Evolutionary conservation across 2,329 filamentous ascomycete species (phyloP).

Genomic region (Xylaria hypoxylon): DNA sequence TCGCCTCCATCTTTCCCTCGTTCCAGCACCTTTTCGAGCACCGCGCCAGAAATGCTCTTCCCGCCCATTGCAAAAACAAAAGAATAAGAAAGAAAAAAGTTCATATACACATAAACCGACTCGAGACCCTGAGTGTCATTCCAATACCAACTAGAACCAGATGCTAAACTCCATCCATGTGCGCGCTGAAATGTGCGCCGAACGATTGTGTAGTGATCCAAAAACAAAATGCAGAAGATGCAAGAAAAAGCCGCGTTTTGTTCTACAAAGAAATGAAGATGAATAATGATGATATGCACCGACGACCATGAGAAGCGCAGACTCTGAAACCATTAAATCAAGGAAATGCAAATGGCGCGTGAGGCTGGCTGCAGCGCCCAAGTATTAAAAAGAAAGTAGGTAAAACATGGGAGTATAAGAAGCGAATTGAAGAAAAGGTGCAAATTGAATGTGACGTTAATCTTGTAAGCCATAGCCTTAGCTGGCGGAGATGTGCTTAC

Average conservation of each 20-base stretch:
- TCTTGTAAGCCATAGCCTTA: constrained; percentile 23
- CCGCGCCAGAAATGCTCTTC: constrained; percentile 1
- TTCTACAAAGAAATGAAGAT: constrained; percentile 25
- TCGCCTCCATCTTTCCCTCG: constrained; percentile 3
- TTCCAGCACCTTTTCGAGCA: not conserved
- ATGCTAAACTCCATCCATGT: constrained; percentile 33
- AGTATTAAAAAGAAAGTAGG: constrained; percentile 21
- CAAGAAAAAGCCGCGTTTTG: constrained; percentile 11
- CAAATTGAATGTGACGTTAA: not conserved
- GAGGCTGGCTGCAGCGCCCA: not conserved
- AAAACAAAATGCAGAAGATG: constrained; percentile 8
- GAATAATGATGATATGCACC: constrained; percentile 10
- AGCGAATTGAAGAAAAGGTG: constrained; percentile 14
- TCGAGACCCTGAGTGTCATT: not conserved
- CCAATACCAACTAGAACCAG: constrained; percentile 1
- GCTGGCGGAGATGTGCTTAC: constrained; percentile 19
- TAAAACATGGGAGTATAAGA: constrained; percentile 13
- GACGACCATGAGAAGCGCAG: constrained; percentile 6
- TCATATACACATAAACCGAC: constrained; percentile 29
- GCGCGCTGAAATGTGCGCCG: constrained; percentile 3
- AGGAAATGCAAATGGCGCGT: constrained; percentile 10
- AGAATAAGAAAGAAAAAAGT: constrained; percentile 9
- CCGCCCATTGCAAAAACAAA: not conserved
- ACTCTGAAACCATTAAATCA: not conserved
- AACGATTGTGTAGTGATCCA: constrained; percentile 6